Evolutionary conservation across 1,284 basidiomycete species (phyloP).

Genomic region (Cutaneotrichosporon spelunceum): DNA sequence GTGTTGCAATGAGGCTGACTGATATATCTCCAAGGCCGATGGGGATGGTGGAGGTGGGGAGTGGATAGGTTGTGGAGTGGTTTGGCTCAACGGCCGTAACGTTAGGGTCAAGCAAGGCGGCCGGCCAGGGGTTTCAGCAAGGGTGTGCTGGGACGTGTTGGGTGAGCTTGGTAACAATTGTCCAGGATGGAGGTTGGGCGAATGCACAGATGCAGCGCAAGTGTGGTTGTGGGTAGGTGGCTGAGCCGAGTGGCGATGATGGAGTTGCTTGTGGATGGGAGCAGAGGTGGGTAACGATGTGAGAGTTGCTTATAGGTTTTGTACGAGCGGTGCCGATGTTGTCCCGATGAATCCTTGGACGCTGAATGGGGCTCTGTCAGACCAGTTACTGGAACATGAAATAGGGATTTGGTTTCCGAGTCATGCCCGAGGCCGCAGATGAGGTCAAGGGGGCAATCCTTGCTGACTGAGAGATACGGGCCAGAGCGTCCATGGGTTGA

Average conservation of each 20-base stretch:
- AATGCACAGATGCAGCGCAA: not conserved
- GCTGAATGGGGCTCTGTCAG: too few species aligned
- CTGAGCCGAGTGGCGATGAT: not conserved
- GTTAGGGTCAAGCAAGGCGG: not conserved
- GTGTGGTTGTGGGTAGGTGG: not conserved
- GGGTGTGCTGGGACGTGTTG: not conserved
- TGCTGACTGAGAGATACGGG: too few species aligned
- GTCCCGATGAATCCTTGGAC: too few species aligned
- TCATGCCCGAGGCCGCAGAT: too few species aligned
- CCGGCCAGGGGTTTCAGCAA: not conserved
- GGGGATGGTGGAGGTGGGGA: not conserved
- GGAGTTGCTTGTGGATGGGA: not conserved
- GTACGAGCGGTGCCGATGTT: not conserved
- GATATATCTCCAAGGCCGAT: slow-evolving; percentile 4
- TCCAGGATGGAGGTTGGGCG: not conserved
- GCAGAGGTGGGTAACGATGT: not conserved
- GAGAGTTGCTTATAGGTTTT: not conserved
- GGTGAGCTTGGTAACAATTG: not conserved
- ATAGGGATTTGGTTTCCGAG: too few species aligned
- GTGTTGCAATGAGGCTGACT: not conserved
- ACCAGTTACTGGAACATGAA: too few species aligned
- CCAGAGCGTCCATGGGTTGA: too few species aligned
- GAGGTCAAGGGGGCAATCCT: too few species aligned
- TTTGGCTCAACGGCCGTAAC: not conserved
- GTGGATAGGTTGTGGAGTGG: not conserved